Evolutionary conservation across 306 rosid species (phyloP).

Genomic region (Rosa persica): DNA sequence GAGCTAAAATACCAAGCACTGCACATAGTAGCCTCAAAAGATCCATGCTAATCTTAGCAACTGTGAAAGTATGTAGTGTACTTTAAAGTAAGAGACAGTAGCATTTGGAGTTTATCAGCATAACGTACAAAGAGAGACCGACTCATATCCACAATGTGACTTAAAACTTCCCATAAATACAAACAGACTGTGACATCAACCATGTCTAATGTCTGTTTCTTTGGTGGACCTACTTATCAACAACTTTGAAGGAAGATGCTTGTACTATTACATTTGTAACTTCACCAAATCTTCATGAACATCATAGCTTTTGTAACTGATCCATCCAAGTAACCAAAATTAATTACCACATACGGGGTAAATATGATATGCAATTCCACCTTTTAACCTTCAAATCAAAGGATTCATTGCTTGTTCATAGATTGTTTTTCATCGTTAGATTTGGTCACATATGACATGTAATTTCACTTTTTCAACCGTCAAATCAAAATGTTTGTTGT

Average conservation of each 20-base stretch:
- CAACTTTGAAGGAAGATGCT: neutral
- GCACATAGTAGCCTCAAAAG: slow-evolving; percentile 17
- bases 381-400: neutral
- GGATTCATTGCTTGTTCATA: neutral
- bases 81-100: neutral
- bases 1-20: slow-evolving; percentile 19
- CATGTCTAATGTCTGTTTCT: neutral
- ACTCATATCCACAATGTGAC: neutral
- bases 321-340: neutral
- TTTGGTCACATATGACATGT: neutral
- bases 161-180: neutral
- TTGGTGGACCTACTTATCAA: neutral
- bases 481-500: neutral
- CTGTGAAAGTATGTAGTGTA: neutral
- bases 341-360: neutral
- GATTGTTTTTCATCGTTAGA: neutral
- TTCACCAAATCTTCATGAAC: neutral
- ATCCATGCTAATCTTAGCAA: slow-evolving; percentile 8
- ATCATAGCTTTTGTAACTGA: neutral
- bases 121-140: neutral
- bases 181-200: neutral
- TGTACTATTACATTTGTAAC: neutral
- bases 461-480: neutral
- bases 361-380: neutral
- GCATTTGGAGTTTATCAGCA: neutral